Percentiles rank a stretch among this genome's conserved stretches.
phyloP scores from a whole-genome alignment of 768 basidiomycete species.

The Leccinum fibrillosum region DNA sequence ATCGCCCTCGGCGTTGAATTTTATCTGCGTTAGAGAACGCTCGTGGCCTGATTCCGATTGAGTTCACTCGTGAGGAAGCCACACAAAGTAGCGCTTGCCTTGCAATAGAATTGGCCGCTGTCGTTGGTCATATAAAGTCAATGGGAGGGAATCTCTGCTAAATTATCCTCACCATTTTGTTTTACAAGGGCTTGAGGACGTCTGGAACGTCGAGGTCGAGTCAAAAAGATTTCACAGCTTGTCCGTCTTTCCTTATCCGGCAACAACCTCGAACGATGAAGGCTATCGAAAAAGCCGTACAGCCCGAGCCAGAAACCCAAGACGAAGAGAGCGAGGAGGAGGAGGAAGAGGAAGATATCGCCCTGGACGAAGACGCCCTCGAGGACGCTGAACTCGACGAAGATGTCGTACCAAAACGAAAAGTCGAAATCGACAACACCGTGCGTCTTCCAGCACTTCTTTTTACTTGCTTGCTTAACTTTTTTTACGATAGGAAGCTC shows the following conservation, averaged over 20 bases:
- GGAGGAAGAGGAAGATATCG: slow-evolving; percentile 39
- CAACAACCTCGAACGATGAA: slow-evolving; percentile 8
- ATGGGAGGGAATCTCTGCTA: not conserved
- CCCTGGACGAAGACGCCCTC: slow-evolving; percentile 75
- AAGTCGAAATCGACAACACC: slow-evolving; percentile 67
- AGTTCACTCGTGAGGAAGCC: slow-evolving; percentile 5
- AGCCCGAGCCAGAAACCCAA: slow-evolving; percentile 8
- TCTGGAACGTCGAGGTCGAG: not conserved
- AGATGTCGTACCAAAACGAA: slow-evolving; percentile 78
- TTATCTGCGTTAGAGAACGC: slow-evolving; percentile 95
- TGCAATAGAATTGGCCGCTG: slow-evolving; percentile 75
- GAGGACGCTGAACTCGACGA: slow-evolving; percentile 65
- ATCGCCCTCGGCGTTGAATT: slow-evolving; percentile 96
- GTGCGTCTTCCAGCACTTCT: slow-evolving; percentile 38
- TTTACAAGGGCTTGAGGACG: not conserved
- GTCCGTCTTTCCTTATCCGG: not conserved
- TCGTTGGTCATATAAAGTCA: not conserved
- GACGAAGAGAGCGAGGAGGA: slow-evolving; percentile 34
- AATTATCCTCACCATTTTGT: slow-evolving; percentile 16
- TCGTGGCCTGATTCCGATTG: slow-evolving; percentile 71
- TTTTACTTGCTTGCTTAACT: not conserved
- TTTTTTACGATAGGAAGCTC: slow-evolving; percentile 52
- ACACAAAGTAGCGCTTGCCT: slow-evolving; percentile 36
- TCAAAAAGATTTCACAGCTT: slow-evolving; percentile 15
- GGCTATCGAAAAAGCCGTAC: not conserved